Conservation (phyloP, 352 stramenopile genomes). For the Peronospora destructor region DNA sequence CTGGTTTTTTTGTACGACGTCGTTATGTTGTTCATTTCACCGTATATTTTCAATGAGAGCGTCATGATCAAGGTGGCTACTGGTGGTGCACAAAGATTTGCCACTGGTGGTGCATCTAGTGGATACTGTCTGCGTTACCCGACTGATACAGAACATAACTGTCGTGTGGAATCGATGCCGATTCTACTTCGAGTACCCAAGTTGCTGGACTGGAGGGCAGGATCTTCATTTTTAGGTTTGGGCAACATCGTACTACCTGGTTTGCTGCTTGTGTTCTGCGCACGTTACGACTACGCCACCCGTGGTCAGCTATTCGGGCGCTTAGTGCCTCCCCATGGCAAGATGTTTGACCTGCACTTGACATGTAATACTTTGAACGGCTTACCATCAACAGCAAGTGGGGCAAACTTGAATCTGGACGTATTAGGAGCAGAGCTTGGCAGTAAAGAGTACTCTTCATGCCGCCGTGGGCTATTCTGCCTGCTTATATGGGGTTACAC, state of each 20-base stretch:
- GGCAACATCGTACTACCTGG: conserved; percentile 95
- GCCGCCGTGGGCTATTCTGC: conserved; percentile 53
- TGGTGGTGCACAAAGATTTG: conserved; percentile 51
- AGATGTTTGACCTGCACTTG: conserved; percentile 27
- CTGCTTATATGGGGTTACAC: conserved; percentile 91
- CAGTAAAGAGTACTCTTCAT: conserved; percentile 24
- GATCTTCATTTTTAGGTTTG: conserved; percentile 90
- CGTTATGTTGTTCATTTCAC: conserved; percentile 94
- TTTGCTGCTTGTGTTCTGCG: conserved; percentile 92
- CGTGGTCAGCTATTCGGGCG: conserved; percentile 60
- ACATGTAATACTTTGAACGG: conserved; percentile 5
- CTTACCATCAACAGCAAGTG: conserved; percentile 1
- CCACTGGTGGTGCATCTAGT: conserved; percentile 31
- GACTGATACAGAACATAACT: conserved; percentile 50
- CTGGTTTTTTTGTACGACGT: conserved; percentile 95
- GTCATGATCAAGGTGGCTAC: conserved; percentile 95
- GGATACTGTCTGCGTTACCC: conserved; percentile 73
- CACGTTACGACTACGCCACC: conserved; percentile 90
- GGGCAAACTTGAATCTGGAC: conserved; percentile 11
- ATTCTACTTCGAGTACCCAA: conserved; percentile 93
- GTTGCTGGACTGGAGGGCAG: conserved; percentile 88
- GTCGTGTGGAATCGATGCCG: conserved; percentile 82
- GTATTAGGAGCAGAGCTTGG: conserved; percentile 44
- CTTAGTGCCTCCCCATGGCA: conserved; percentile 38
- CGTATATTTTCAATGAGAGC: conserved; percentile 83